Percentiles rank a stretch among this genome's conserved stretches.
phyloP scores from a whole-genome alignment of 2,329 filamentous ascomycete genomes.

The Xylogone sp. region DNA sequence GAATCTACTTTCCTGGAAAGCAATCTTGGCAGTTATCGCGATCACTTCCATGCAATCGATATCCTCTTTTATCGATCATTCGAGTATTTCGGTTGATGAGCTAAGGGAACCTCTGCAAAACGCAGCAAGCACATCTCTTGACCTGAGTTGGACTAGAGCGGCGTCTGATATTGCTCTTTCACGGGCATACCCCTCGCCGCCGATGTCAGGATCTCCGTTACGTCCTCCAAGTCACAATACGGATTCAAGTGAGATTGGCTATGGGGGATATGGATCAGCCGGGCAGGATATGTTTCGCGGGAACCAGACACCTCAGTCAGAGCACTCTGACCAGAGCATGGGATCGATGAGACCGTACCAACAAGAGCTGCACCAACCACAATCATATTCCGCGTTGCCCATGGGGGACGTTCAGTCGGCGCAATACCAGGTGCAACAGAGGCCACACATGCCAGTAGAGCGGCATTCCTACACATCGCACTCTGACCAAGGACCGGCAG shows the following conservation, averaged over 20 bases:
- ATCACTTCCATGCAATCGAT: constrained; percentile 50
- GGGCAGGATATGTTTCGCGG: constrained; percentile 50
- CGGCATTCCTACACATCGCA: constrained; percentile 16
- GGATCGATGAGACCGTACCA: constrained; percentile 34
- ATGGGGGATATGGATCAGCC: constrained; percentile 39
- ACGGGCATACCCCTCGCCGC: constrained; percentile 66
- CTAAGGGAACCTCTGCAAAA: constrained; percentile 54
- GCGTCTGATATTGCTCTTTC: constrained; percentile 51
- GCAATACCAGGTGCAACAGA: constrained; percentile 14
- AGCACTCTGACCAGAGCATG: constrained; percentile 19
- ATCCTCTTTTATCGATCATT: constrained; percentile 38
- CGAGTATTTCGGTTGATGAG: constrained; percentile 46
- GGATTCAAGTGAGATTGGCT: constrained; percentile 53
- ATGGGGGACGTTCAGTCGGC: constrained; percentile 17
- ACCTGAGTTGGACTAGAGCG: constrained; percentile 52
- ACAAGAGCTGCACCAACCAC: constrained; percentile 26
- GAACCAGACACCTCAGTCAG: constrained; percentile 21
- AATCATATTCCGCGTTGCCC: constrained; percentile 19
- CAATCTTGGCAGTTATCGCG: background rate
- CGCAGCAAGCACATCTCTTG: constrained; percentile 48
- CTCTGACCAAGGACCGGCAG: constrained; percentile 14
- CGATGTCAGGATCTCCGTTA: constrained; percentile 68
- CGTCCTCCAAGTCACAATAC: constrained; percentile 54
- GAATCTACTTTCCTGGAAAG: background rate
- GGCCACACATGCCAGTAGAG: constrained; percentile 6